Evolutionary conservation across 2,329 filamentous ascomycete genomes (phyloP), one percentile per base, ranked within the genome.

Genomic region (Diaporthe australafricana): DNA sequence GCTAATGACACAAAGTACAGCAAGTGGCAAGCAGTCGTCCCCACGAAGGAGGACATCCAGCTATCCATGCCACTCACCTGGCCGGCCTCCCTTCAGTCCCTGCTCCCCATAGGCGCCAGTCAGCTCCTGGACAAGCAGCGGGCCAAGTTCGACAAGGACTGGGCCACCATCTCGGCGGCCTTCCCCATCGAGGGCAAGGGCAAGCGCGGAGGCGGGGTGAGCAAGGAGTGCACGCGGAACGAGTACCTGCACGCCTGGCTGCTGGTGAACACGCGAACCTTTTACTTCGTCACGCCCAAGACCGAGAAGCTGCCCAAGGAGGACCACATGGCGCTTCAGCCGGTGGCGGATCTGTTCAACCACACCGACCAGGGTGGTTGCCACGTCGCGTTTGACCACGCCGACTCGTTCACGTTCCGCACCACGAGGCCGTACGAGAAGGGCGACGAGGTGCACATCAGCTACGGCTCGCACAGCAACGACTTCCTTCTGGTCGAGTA

Each of bases 401-500:
- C 80, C 1, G 79, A 81, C 1, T 86, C 86, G 7, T 93, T 90
- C 81, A 85, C 83, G 30, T 84, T 93, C 57, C 85, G 81, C 22
- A 86, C 89, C 2, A 81, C 85, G 57, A 80, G 83, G 2, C 77
- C 82, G 0, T 91, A 92, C 76, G 79, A 78, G 1, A 76, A 79
- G 2, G 90, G 90, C 11, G 88, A 92, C 25, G 93, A 95, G 81
- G 82, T 95, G 1, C 89, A 87, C 72, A 89, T 93, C 32, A 90
- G 87, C 35, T 95, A 95, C 76, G 93, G 93, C 3, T 79, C 86
- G 1, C 93, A 95, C 78, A 87, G 87, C 35, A 93, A 94, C 74
- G 93, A 95, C 77, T 92, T 93, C 75, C 81, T 95, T 22, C 85
- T 95, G 2, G 87, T 89, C 0, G 92, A 94, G 80, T 95, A 89